Evolutionary conservation across 2,329 filamentous ascomycete species (phyloP).

Genomic region (Salinomyces thailandicus): DNA sequence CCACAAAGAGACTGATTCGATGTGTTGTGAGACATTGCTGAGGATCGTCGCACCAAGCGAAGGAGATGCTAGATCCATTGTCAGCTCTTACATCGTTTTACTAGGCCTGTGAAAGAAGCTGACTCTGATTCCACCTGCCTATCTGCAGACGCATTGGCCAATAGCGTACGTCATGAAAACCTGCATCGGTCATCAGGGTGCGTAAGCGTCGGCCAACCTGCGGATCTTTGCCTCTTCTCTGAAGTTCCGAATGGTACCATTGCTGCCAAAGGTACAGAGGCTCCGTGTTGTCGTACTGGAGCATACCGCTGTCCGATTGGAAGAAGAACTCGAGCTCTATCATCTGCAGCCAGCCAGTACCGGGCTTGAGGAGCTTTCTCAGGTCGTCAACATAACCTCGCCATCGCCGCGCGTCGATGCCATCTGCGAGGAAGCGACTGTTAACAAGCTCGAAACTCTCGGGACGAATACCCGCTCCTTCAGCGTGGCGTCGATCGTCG

Average conservation of each 20-base stretch:
- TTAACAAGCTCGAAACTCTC: constrained; percentile 73
- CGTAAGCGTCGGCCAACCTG: constrained; percentile 12
- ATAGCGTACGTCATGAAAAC: constrained; percentile 10
- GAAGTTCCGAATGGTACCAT: constrained; percentile 12
- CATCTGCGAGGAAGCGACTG: constrained; percentile 60
- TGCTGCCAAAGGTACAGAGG: constrained; percentile 19
- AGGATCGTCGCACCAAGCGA: constrained; percentile 4
- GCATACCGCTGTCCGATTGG: constrained; percentile 71
- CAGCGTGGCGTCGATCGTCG: constrained; percentile 10
- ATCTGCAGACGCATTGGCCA: constrained; percentile 3
- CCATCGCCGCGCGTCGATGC: constrained; percentile 66
- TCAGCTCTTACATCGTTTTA: not conserved
- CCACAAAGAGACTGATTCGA: constrained; percentile 7
- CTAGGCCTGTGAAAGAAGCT: not conserved
- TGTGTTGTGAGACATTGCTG: constrained; percentile 4
- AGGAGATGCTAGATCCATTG: constrained; percentile 1
- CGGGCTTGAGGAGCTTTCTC: constrained; percentile 56
- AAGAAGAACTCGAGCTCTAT: constrained; percentile 78
- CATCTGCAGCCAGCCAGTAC: constrained; percentile 72
- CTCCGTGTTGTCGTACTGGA: constrained; percentile 6
- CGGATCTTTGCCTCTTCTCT: constrained; percentile 14
- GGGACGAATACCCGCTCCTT: constrained; percentile 13
- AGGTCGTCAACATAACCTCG: constrained; percentile 65
- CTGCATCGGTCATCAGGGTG: constrained; percentile 11
- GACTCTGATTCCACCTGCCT: constrained; percentile 8